Percentiles rank a stretch among this genome's conserved stretches.
Evolutionary conservation across 1,284 basidiomycete species (phyloP).

Genomic region (Microstroma glucosiphilum): DNA sequence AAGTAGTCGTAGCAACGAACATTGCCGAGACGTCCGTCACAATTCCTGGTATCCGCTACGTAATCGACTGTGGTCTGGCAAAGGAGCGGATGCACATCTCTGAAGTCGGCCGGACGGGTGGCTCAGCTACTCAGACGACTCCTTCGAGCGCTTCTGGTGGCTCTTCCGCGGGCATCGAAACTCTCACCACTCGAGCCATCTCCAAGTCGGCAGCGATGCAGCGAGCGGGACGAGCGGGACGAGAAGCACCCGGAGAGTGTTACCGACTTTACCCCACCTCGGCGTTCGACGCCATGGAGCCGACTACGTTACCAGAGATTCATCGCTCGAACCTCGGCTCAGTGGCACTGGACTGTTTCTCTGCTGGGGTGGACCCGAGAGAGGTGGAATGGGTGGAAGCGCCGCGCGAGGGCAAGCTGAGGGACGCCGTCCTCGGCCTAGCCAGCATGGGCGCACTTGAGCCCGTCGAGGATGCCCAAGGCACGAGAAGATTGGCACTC

Average conservation of each 20-base stretch:
- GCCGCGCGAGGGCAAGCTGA: constrained; percentile 27
- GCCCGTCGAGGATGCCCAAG: neutral
- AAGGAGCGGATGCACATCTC: constrained; percentile 79
- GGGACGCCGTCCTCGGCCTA: constrained; percentile 36
- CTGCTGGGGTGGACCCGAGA: constrained; percentile 42
- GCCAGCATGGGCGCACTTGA: constrained; percentile 43
- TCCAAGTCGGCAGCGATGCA: constrained; percentile 40
- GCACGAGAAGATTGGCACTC: constrained; percentile 17
- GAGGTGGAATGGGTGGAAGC: constrained; percentile 44
- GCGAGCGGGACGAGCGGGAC: constrained; percentile 43
- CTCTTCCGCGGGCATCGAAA: constrained; percentile 30
- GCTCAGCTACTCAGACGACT: constrained; percentile 54
- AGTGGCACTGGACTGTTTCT: constrained; percentile 36
- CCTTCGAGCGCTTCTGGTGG: neutral
- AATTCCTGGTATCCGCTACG: constrained; percentile 89
- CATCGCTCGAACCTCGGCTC: constrained; percentile 37
- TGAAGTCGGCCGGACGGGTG: constrained; percentile 7
- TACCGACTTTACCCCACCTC: constrained; percentile 41
- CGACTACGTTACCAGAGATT: constrained; percentile 35
- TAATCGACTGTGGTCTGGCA: constrained; percentile 75
- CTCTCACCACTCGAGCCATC: constrained; percentile 37
- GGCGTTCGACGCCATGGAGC: constrained; percentile 24
- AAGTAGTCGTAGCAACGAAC: constrained; percentile 68
- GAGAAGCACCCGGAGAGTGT: constrained; percentile 41
- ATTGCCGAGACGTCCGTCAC: constrained; percentile 90